Evolutionary conservation across 306 rosid species (phyloP), one percentile per base, ranked within the genome.

Genomic region (Cicer yamashitae): DNA sequence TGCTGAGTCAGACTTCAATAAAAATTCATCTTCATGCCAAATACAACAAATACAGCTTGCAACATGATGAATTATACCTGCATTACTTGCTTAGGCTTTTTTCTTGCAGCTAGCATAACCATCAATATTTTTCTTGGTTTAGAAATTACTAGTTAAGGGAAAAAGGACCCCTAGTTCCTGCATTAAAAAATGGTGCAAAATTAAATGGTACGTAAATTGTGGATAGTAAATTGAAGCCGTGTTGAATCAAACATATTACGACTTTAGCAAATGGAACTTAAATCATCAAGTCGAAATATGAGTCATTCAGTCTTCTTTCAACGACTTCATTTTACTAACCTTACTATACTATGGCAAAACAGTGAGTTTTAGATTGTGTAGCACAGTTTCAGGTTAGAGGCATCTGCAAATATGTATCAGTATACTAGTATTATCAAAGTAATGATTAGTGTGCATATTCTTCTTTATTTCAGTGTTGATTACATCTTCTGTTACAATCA

Each of bases 351-450:
- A 58, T 10, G 9, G 72, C 13, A 45, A 13, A 77, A 18, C 45
- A 54, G 18, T 46, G 59, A 41, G 76, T 67, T 77, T 72, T 58
- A 67, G 77, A 47, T 77, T 12, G 51, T 20, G 17, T 48, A 60
- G 43, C 18, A 34, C 20, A 60, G 44, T 75, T 68, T 67, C 67
- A 81, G 68, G 43, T 51, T 72, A 71, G 71, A 54, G 37, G 56
- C 10, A 82, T 47, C 48, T 67, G 77, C 86, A 78, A 67, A 77
- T 73, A 78, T 67, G 74, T 52, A 68, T 67, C 44, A 41, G 53
- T 78, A 60, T 68, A 30, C 37, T 30, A 30, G 37, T 30, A 59
- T 73, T 30, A 8, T 67, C 38, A 68, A 67, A 59, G 73, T 37
- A 77, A 56, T 59, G 37, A 7, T 64, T 59, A 75, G 6, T 70